Evolutionary conservation across 1,139 yeast species (phyloP), one percentile per base, ranked within the genome.

Genomic region (Geotrichum klebahnii): DNA sequence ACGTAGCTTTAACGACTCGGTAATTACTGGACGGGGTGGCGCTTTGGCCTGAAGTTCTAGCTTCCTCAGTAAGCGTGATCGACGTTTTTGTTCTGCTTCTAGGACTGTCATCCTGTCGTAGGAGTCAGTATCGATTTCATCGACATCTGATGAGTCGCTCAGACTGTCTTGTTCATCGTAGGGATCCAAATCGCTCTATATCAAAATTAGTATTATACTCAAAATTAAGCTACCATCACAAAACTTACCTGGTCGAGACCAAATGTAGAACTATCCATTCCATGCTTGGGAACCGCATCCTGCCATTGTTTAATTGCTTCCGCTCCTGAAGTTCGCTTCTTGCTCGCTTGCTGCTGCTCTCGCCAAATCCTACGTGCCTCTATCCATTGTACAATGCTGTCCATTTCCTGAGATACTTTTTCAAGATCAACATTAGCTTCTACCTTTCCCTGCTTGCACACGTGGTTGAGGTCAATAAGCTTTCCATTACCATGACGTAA

Each of bases 171-270:
- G 65, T 35, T 59, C 58, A 14, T 65, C 67, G 44, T 67, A 55
- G 22, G 63, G 89, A 33, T 76, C 74, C 37, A 82, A 57, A 54
- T 84, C 90, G 16, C 76, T 77, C 14, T 71, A 84, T 58, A 0
- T 94, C 95, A 57, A 82, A 76, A 33, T 77, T 81, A 5, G 70
- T n/a, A n/a, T 66, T 75, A 70, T 19, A 77, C 70, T 8, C 74
- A 64, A 1, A 72, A 65, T 53, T 75, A 75, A 20, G 78, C 65
- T 20, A 68, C 63, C 32, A 22, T 22, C 19, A 23, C 32, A 34
- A 82, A 57, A 54, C 82, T 89, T 14, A 76, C 78, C 14, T 71
- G 74, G 50, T 76, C 73, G 3, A 84, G 59, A 0, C 94, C 95
- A 57, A 83, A 76, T 36, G 77, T 82, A 5, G 71, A 65, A 16